Conservation (phyloP, 768 basidiomycete genomes). For the Exsudoporus frostii region DNA sequence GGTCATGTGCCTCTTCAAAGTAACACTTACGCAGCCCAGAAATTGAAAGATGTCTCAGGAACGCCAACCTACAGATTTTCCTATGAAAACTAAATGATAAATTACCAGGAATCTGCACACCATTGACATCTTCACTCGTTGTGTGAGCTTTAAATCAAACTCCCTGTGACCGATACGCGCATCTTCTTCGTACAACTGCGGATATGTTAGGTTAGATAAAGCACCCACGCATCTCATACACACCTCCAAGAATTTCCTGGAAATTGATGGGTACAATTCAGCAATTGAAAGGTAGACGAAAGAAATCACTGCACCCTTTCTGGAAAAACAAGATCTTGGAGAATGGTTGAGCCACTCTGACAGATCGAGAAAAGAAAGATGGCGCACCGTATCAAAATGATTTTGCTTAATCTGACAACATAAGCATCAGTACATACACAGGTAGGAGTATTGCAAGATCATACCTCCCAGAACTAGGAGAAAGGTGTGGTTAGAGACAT, state of each 20-base stretch:
- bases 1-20: background rate
- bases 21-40: constrained; percentile 77
- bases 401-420: constrained; percentile 87
- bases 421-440: constrained; percentile 2
- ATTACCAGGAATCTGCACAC: constrained; percentile 38
- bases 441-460: constrained; percentile 19
- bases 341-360: constrained; percentile 17
- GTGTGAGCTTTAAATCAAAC: constrained; percentile 90
- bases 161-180: constrained; percentile 89
- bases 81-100: background rate
- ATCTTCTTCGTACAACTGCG: constrained; percentile 88
- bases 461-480: constrained; percentile 69
- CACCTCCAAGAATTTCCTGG: constrained; percentile 79
- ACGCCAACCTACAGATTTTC: constrained; percentile 71
- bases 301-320: constrained; percentile 65
- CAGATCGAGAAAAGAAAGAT: background rate
- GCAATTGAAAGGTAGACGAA: background rate
- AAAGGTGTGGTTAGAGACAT: background rate
- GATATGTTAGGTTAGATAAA: background rate
- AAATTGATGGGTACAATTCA: constrained; percentile 19
- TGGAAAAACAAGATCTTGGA: constrained; percentile 89
- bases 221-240: background rate
- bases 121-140: constrained; percentile 99
- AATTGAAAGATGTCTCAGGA: constrained; percentile 90
- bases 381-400: constrained; percentile 85